These are phyloP conservation scores for Blastocystis sp. DNA, from an alignment of 352 stramenopile genomes.

Conservation along the genomic window DNA sequence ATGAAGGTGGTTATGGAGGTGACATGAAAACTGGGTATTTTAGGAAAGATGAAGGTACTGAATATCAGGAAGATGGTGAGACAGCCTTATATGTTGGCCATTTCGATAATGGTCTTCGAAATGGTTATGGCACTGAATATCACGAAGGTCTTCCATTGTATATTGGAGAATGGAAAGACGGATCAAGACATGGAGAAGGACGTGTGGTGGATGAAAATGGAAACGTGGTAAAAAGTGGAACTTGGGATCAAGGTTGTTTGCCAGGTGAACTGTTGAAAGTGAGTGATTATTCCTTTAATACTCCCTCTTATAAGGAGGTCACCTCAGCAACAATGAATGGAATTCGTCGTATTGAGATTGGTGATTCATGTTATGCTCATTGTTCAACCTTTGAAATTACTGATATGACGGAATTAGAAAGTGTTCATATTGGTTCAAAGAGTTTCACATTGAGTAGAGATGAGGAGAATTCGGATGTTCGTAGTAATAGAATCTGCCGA, in stretches of 20 bases:
- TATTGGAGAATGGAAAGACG: not conserved
- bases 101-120: not conserved
- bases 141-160: not conserved
- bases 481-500: not conserved
- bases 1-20: conserved; percentile 25
- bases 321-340: not conserved
- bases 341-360: not conserved
- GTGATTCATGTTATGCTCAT: not conserved
- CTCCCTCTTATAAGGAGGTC: not conserved
- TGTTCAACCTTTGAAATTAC: not conserved
- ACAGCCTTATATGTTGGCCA: not conserved
- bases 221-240: not conserved
- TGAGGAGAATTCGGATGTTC: not conserved
- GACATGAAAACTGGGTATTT: not conserved
- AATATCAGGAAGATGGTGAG: not conserved
- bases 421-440: not conserved
- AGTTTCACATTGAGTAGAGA: not conserved
- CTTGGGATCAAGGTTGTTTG: not conserved
- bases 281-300: not conserved
- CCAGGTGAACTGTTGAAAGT: not conserved
- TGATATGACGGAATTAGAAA: not conserved
- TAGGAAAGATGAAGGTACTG: not conserved
- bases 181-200: not conserved
- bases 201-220: not conserved
- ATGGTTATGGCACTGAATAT: conserved; percentile 22